Percentiles rank a stretch among this genome's conserved stretches.
These are phyloP conservation scores for Asterophora lycoperdoides DNA, from an alignment of 768 basidiomycete genomes.

Conservation along the genomic window DNA sequence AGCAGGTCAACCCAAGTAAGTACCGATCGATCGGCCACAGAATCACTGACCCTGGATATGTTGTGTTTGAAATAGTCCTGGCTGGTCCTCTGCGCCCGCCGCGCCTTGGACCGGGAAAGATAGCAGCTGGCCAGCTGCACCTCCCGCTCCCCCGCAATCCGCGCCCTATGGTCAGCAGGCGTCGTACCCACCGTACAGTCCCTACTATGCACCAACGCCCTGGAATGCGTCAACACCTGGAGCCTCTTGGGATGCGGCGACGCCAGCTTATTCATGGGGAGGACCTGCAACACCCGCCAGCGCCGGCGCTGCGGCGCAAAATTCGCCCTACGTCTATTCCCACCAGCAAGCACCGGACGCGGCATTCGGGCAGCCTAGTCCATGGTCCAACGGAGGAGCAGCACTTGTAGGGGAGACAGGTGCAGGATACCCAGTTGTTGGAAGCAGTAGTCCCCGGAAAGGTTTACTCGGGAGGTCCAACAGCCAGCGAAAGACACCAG, in stretches of 20 bases:
- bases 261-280: conserved; percentile 17
- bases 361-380: conserved; percentile 19
- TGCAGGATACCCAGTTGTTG: neutral
- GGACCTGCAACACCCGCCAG: conserved; percentile 15
- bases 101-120: neutral
- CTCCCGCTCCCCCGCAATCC: conserved; percentile 11
- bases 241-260: conserved; percentile 17
- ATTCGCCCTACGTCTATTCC: conserved; percentile 5
- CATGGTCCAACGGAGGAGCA: conserved; percentile 17
- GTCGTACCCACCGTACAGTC: conserved; percentile 3
- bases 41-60: neutral
- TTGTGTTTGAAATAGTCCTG: neutral
- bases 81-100: neutral
- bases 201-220: neutral
- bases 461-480: conserved; percentile 4
- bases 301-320: neutral
- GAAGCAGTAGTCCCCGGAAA: neutral
- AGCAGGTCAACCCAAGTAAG: conserved; percentile 8
- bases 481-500: conserved; percentile 10
- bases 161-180: conserved; percentile 16
- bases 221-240: conserved; percentile 15
- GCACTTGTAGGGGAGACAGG: conserved; percentile 3
- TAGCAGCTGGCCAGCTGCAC: neutral
- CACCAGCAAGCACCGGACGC: conserved; percentile 4
- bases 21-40: conserved; percentile 1